Evolutionary conservation across 2,329 filamentous ascomycete species (phyloP), one percentile per base, ranked within the genome.

Genomic region (Aspergillus cejpii): DNA sequence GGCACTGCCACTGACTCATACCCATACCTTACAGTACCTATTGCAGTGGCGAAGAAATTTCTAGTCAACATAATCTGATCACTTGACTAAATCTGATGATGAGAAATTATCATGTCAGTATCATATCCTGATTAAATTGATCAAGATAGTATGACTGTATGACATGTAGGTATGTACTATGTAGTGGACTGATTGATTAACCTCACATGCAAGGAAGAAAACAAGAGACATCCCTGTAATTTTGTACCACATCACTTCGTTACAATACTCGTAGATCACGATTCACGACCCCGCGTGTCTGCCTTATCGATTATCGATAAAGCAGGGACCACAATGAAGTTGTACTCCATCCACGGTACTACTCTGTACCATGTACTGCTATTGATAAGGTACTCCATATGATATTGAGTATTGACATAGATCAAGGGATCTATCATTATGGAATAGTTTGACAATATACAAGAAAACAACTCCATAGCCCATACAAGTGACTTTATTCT

Each of bases 221-320:
- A 37, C 21, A 41, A 17, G 17, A 11, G 15, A 34, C 14, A 15
- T 31, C n/a, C n/a, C 28, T 15, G 10, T 15, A 14, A 14, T 14
- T 15, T 31, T 6, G n/a, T 8, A 15, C 17, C 28, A 15, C 14
- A 31, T n/a, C n/a, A n/a, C n/a, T n/a, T n/a, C n/a, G n/a, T n/a
- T n/a, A n/a, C n/a, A n/a, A n/a, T n/a, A n/a, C n/a, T n/a, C n/a
- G n/a, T n/a, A n/a, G n/a, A n/a, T n/a, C n/a, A n/a, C n/a, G n/a
- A n/a, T n/a, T n/a, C 31, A 39, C 20, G 21, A 17, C 49, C 46
- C 52, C 52, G 50, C 52, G 47, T 50, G 41, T 43, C 31, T 15
- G 17, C 11, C 53, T 54, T 54, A 54, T 50, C 46, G 43, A 45
- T 48, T 52, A 52, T 56, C 52, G 48, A 53, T 53, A 50, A 27